Base-by-base conservation (phyloP, 768 basidiomycete genomes). In the Baorangia bicolor region DNA sequence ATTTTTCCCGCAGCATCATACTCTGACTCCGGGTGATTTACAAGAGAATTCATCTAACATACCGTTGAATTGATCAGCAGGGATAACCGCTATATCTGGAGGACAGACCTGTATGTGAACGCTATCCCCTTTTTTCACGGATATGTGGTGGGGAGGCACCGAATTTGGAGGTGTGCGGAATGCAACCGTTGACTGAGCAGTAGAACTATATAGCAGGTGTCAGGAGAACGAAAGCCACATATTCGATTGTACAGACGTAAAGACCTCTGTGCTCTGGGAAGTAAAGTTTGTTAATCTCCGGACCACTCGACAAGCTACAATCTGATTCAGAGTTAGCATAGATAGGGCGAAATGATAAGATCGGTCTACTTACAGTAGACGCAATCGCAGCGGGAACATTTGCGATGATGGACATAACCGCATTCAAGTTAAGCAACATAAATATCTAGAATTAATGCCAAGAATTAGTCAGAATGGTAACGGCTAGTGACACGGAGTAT, bases 311-410 rank as follows among this genome's bases (percentile, higher is more conserved):
- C 75, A 78, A 1, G 80, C 86, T 5, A 86, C 87, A 60, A 88
- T 87, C 86, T 88, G 56, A n/a, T 49, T 38, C 38, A 49, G 13
- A 33, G n/a, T 60, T 31, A 49, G 44, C 23, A 28, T 25, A 16
- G 5, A 47, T 16, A 18, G 4, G 14, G 16, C 0, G 12, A 28
- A 46, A 13, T 3, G 18, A 12, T 16, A 27, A 5, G 10, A 39
- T 37, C 10, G 1, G 13, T 33, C 16, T 14, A 35, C 78, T 61
- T 56, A 88, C 87, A 37, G 86, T 88, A 39, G 85, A 84, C 4
- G 82, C 79, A 56, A 88, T 81, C 18, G 86, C 86, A 33, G 87
- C 86, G 4, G 87, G 87, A 40, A 88, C 85, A 60, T 88, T 88
- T 43, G 81, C 82, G 50, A 88, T 85, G 67, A 89, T 82, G 31